Base-by-base conservation (phyloP, 164 flowering plant species). In the Cinnamomum micranthum region DNA sequence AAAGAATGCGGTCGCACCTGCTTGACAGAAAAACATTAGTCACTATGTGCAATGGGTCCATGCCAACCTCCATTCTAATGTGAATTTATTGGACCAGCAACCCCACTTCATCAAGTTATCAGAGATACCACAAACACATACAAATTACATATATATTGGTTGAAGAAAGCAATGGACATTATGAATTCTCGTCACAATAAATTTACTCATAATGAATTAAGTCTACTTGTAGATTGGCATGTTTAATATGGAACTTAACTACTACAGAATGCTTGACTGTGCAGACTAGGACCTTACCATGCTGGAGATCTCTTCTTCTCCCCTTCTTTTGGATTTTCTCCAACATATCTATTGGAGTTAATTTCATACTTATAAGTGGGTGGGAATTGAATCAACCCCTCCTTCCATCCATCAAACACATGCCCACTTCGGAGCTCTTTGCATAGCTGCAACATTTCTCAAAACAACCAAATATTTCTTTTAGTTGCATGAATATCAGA, bases 231-330 rank as follows among this genome's bases (percentile, higher is more conserved):
- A 20, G 6, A 55, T 4, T 55, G 20, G 12, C n/a, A 55, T 55
- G 6, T 14, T 14, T 55, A 15, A 17, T 17, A 20, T 55, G n/a
- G n/a, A 55, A 2, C 19, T 1, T 3, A 20, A 55, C 60, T 19
- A 55, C 17, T 73, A 15, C 33, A 66, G 6, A 66, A 74, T 63
- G 41, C 76, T 66, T 13, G n/a, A 66, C 69, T 10, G 2, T 2
- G 15, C 52, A 35, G 47, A 50, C n/a, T 47, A 17, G 20, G 52
- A 73, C 28, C 83, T 81, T 86, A 95, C 98, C 99, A 94, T 71
- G 99, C 99, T 50, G 99, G 99, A 25, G 98, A 86, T 85, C 99
- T 87, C 81, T 77, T 94, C 91, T 94, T 94, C 82, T 89, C 97
- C 59, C 98, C 99, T 85, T 95, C 99, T 84, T 84, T 93, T 62